Conservation (phyloP, 2,329 filamentous ascomycete species). For the Diaporthe sp. region DNA sequence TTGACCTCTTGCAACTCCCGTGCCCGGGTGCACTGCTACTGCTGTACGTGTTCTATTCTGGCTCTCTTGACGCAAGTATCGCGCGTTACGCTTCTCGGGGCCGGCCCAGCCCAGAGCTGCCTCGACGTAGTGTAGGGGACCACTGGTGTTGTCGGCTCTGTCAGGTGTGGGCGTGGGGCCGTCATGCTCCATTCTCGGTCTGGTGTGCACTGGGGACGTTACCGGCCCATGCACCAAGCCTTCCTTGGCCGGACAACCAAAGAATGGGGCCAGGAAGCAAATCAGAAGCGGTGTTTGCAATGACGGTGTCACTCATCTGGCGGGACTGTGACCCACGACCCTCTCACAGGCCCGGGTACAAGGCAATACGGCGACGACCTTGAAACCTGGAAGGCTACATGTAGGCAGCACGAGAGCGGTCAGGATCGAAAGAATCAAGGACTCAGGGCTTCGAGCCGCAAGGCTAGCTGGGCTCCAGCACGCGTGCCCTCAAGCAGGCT, state of each 20-base stretch:
- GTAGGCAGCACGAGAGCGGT: slow-evolving; percentile 39
- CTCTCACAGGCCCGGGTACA: slow-evolving; percentile 41
- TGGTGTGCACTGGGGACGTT: slow-evolving; percentile 5
- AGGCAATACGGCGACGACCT: slow-evolving; percentile 38
- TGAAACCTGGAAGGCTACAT: slow-evolving; percentile 40
- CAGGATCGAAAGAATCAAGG: slow-evolving; percentile 38
- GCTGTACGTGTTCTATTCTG: not conserved
- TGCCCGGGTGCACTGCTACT: not conserved
- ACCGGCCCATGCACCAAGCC: not conserved
- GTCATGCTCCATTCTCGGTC: slow-evolving; percentile 3
- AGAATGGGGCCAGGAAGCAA: slow-evolving; percentile 5
- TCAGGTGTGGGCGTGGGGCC: slow-evolving; percentile 1
- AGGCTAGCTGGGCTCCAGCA: slow-evolving; percentile 5
- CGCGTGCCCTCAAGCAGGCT: not conserved
- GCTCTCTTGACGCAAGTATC: not conserved
- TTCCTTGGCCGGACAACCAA: slow-evolving; percentile 4
- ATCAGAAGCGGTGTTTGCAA: slow-evolving; percentile 35
- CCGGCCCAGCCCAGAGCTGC: not conserved
- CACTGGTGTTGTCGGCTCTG: slow-evolving; percentile 1
- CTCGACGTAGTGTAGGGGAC: not conserved
- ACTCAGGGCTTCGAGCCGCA: slow-evolving; percentile 7
- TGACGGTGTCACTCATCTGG: slow-evolving; percentile 39
- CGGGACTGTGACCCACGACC: slow-evolving; percentile 6
- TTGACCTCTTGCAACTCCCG: not conserved
- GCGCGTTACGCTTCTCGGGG: not conserved